phyloP scores from a whole-genome alignment of 2,329 filamentous ascomycete species.

The Achaetomium macrosporum region DNA sequence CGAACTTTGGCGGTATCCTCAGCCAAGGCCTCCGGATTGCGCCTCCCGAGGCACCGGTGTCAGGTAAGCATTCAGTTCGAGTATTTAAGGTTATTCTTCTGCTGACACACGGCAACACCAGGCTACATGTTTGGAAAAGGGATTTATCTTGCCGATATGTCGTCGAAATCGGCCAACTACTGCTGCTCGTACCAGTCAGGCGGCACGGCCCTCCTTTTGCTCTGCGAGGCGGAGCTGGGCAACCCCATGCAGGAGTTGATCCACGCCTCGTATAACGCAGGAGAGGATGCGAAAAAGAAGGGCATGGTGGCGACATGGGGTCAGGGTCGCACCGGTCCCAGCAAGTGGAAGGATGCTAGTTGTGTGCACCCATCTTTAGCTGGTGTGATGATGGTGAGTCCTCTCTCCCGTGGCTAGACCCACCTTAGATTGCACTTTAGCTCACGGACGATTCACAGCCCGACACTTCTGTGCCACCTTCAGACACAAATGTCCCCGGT shows the following conservation, averaged over 20 bases:
- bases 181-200: slow-evolving; percentile 58
- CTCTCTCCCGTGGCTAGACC: background rate
- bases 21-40: slow-evolving; percentile 86
- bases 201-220: slow-evolving; percentile 66
- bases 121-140: slow-evolving; percentile 88
- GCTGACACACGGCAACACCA: too few relatives aligned
- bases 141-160: slow-evolving; percentile 82
- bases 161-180: slow-evolving; percentile 75
- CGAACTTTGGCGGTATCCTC: slow-evolving; percentile 83
- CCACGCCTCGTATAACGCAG: slow-evolving; percentile 55
- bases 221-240: slow-evolving; percentile 81
- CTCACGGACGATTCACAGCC: slow-evolving; percentile 35
- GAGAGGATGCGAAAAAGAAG: slow-evolving; percentile 51
- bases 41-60: slow-evolving; percentile 72
- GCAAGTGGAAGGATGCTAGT: slow-evolving; percentile 68
- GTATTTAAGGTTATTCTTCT: too few relatives aligned
- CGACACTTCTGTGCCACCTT: slow-evolving; percentile 42
- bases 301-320: slow-evolving; percentile 66
- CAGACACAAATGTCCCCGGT: slow-evolving; percentile 39
- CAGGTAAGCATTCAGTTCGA: slow-evolving; percentile 30
- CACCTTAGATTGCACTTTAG: background rate
- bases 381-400: slow-evolving; percentile 63
- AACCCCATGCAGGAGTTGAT: slow-evolving; percentile 63
- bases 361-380: slow-evolving; percentile 58
- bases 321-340: slow-evolving; percentile 58